Evolutionary conservation across 345 rosid species (phyloP), one percentile per base, ranked within the genome.

Genomic region (Limnanthes douglasii): DNA sequence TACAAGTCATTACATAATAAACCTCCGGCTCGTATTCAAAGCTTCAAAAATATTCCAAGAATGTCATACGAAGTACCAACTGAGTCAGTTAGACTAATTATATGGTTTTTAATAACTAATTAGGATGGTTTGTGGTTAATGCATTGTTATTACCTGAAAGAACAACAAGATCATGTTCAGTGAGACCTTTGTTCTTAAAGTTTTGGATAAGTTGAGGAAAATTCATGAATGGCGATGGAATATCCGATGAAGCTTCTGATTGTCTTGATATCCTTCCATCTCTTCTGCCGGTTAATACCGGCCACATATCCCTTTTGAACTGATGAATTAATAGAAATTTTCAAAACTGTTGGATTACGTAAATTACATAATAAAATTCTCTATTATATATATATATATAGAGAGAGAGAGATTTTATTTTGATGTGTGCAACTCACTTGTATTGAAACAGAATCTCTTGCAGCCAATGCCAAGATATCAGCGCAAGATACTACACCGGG

Each of bases 401-500:
- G n/a, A n/a, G n/a, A n/a, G n/a, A n/a, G n/a, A 26, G 2, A 26
- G 10, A 11, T 26, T n/a, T n/a, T n/a, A 26, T 3, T 2, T 26
- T 2, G 5, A 26, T 2, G 8, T 19, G 12, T 13, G n/a, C 14
- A 14, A 31, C 54, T 44, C 34, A 62, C 69, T 11, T 53, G 40
- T 50, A 18, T 54, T 3, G 71, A 57, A 18, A 69, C 66, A 0
- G 70, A 40, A 33, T 69, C 77, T 25, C 76, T 58, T 0, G 76
- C 48, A 21, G 52, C 65, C 39, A 65, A 51, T 3, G 77, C 53
- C 11, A 69, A 22, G n/a, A 61, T 41, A 41, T 69, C 72, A 8
- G 69, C 64, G 39, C 77, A 65, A 6, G 77, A 65, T 4, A 69
- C 77, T 6, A 55, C 31, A 18, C 71, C 65, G 0, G 66, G 66